A percentile compares a stretch with the other conserved stretches of the same genome.
Conservation (phyloP, 2,329 filamentous ascomycete genomes). For the Monosporascus sp. region DNA sequence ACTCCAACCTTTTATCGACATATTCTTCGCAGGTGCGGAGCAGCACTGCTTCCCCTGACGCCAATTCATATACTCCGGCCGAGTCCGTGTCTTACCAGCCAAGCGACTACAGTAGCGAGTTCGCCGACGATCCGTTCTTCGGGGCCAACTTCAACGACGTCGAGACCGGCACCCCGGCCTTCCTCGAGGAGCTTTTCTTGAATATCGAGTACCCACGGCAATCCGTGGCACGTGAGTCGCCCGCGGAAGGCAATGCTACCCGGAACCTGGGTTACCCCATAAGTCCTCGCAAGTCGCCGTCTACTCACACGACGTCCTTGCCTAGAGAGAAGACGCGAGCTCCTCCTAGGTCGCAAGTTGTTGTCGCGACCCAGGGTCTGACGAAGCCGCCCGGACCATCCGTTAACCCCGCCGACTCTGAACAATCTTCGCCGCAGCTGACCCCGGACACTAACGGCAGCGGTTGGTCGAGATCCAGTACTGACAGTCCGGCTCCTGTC, state of each 20-base stretch:
- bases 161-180: conserved; percentile 37
- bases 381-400: conserved; percentile 33
- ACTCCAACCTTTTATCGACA: conserved; percentile 36
- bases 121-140: conserved; percentile 44
- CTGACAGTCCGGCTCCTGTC: conserved; percentile 38
- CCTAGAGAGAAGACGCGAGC: conserved; percentile 7
- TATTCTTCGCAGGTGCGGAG: conserved; percentile 37
- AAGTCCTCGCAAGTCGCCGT: conserved; percentile 47
- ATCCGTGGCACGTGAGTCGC: conserved; percentile 2
- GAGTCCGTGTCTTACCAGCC: conserved; percentile 46
- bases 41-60: conserved; percentile 33
- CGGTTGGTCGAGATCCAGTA: conserved; percentile 37
- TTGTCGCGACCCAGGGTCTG: conserved; percentile 37
- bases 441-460: conserved; percentile 46
- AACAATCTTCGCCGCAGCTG: conserved; percentile 32
- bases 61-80: conserved; percentile 40
- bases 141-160: conserved; percentile 41
- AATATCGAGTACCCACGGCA: conserved; percentile 9
- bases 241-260: conserved; percentile 6
- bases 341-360: conserved; percentile 9
- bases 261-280: conserved; percentile 32
- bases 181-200: conserved; percentile 32
- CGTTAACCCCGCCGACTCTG: conserved; percentile 24
- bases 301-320: conserved; percentile 40
- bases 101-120: conserved; percentile 42